Evolutionary conservation across 1,139 yeast genomes (phyloP).

Genomic region (Sugiyamaella pinicola): DNA sequence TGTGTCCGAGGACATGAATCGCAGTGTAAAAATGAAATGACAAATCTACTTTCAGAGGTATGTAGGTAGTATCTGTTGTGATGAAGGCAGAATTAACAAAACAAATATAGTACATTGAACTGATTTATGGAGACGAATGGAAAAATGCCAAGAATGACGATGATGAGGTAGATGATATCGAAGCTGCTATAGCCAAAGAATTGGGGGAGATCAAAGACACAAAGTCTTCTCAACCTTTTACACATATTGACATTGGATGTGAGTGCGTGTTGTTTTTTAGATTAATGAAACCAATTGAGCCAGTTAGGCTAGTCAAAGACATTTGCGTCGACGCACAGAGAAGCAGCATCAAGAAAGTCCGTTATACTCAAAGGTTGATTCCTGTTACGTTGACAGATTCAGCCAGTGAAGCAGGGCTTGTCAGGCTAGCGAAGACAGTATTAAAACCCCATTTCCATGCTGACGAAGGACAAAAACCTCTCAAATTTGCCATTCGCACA

Average conservation of each 20-base stretch:
- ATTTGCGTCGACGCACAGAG: conserved; percentile 63
- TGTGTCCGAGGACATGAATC: conserved; percentile 78
- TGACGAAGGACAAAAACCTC: conserved; percentile 47
- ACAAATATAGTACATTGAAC: conserved; percentile 35
- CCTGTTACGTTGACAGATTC: conserved; percentile 79
- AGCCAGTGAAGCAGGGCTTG: conserved; percentile 69
- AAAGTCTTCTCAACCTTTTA: conserved; percentile 48
- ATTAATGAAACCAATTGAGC: conserved; percentile 74
- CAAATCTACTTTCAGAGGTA: conserved; percentile 57
- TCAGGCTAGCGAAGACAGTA: conserved; percentile 57
- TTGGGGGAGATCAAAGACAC: conserved; percentile 57
- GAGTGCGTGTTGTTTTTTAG: conserved; percentile 85
- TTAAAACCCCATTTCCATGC: conserved; percentile 69
- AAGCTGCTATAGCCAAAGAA: conserved; percentile 74
- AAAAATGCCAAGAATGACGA: conserved; percentile 46
- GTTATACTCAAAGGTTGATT: conserved; percentile 68
- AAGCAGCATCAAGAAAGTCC: conserved; percentile 55
- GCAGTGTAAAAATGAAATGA: conserved; percentile 72
- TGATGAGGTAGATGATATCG: conserved; percentile 55
- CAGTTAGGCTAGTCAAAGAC: conserved; percentile 65
- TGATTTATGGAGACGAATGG: conserved; percentile 39
- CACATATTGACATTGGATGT: conserved; percentile 69
- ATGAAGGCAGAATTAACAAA: conserved; percentile 13
- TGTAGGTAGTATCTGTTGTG: conserved; percentile 24
- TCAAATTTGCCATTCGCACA: conserved; percentile 80